Evolutionary conservation across 371 early-diverging fungal genomes (phyloP), one percentile per base, ranked within the genome.

Genomic region (Syncephalastrum contaminatum): DNA sequence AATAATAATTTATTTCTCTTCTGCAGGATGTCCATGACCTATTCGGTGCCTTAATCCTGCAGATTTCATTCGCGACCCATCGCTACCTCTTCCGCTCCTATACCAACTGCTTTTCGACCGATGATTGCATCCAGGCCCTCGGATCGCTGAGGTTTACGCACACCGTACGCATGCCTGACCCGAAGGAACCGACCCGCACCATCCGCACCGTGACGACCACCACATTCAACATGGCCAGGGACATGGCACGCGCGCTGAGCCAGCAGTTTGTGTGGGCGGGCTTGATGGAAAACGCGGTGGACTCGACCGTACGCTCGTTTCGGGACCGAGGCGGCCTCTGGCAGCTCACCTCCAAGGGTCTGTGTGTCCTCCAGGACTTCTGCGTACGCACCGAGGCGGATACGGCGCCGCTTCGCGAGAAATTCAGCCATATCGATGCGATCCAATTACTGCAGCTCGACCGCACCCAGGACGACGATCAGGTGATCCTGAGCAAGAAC

Each of bases 181-280:
- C 85, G 0, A 80, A 77, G 43, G 84, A 87, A 51, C 79, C 78
- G n/a, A 71, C 75, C 43, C 66, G 69, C 30, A 43, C 52, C 20
- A 59, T 72, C 39, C 67, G 75, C n/a, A 83, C 80, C 15, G 82
- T 84, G 0, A 81, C 81, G 4, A 86, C 85, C 0, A 86, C 86
- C 0, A 83, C 83, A 4, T 84, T 86, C 57, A 83, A 81, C 25
- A 80, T 86, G 77, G 76, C 79, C 8, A 60, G 74, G 51, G 85
- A 83, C 43, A 83, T 86, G 85, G 85, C 87, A 30, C 80, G 78
- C 60, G 79, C 80, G 46, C 64, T 86, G 3, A 84, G 85, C 42
- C 84, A 84, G 48, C 77, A 82, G 41, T 84, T 86, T 62, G 82
- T 81, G 67, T 75, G 80, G 30, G 80, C 83, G 18, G 70, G 73